Base-by-base conservation (phyloP, 2,329 filamentous ascomycete genomes). In the Cladosporium austrohemisphaericum region DNA sequence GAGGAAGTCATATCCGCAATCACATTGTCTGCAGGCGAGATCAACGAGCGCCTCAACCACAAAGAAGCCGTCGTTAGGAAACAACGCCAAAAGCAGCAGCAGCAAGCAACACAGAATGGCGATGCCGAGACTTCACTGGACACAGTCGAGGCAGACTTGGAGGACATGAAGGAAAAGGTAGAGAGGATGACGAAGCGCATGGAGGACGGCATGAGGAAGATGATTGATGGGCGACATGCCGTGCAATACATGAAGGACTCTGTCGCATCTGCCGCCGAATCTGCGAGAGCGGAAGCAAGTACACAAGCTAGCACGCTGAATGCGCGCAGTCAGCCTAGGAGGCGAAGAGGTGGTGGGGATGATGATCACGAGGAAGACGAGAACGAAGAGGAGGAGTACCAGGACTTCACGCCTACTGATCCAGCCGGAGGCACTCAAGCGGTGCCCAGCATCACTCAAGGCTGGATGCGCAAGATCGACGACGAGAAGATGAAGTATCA, bases 221-320 rank as follows among this genome's bases (percentile, higher is more conserved):
- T 80, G 41, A 77, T 86, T 51, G 83, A 86, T 64, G 71, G 71
- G 7, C 70, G 76, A 50, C 67, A 73, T 7, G 73, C 70, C 51
- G 62, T 79, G 11, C 64, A 71, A 48, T 60, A 64, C 4, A 60
- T 80, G 36, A 67, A 68, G 23, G 68, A 71, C 10, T 66, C 70
- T 2, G 53, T 83, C 4, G 57, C 61, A 3, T 68, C 69, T 52
- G 59, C 81, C 19, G 55, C 67, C 58, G 52, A 63, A 38, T 52
- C 73, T 59, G 52, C 68, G 59, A 8, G 61, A 52, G 53, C 60
- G 53, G 59, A 65, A 59, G 57, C 54, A 56, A 64, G 61, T 31
- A 68, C 60, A 5, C 71, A 69, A 54, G 62, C 58, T 41, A 62
- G 64, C 43, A 65, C 65, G 5, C 68, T 68, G 36, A 51, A 54